These are phyloP conservation scores for Flaveria ramosissima DNA, from an alignment of 129 eudicot species.

Conservation along the genomic window DNA sequence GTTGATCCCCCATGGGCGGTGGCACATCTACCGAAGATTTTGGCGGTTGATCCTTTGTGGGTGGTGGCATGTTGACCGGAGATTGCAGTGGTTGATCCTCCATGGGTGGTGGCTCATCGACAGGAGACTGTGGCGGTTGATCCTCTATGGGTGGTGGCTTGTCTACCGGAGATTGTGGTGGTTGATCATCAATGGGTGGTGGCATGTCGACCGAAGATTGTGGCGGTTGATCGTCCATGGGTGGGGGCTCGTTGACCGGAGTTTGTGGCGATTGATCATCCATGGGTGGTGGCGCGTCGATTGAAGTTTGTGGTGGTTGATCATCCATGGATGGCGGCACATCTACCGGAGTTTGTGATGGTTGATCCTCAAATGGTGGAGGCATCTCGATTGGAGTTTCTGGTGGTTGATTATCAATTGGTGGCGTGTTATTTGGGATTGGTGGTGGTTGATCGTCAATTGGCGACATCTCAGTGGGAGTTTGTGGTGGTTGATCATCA, in stretches of 20 bases:
- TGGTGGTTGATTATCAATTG: not conserved
- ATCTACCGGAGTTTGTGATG: not conserved
- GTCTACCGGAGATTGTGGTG: not conserved
- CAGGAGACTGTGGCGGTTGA: not conserved
- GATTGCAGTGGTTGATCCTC: not conserved
- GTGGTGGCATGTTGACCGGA: not conserved
- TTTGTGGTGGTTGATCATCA: not conserved
- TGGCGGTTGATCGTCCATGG: slow-evolving; percentile 7
- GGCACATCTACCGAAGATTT: not conserved
- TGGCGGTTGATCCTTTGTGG: not conserved
- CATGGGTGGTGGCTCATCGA: not conserved
- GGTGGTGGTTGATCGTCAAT: not conserved
- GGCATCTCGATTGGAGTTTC: not conserved
- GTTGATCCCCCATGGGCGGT: not conserved
- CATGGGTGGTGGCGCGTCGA: not conserved
- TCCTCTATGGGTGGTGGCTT: not conserved
- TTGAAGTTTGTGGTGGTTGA: not conserved
- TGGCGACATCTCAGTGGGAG: not conserved
- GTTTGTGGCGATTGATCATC: not conserved
- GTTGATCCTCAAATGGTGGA: not conserved
- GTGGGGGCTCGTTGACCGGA: not conserved
- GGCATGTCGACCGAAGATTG: not conserved
- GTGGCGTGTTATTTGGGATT: not conserved
- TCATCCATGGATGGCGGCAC: not conserved
- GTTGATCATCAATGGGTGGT: not conserved